A percentile compares a stretch with the other conserved stretches of the same genome.
phyloP scores from a whole-genome alignment of 177 flowering plant genomes.

The Vitis hybrid region DNA sequence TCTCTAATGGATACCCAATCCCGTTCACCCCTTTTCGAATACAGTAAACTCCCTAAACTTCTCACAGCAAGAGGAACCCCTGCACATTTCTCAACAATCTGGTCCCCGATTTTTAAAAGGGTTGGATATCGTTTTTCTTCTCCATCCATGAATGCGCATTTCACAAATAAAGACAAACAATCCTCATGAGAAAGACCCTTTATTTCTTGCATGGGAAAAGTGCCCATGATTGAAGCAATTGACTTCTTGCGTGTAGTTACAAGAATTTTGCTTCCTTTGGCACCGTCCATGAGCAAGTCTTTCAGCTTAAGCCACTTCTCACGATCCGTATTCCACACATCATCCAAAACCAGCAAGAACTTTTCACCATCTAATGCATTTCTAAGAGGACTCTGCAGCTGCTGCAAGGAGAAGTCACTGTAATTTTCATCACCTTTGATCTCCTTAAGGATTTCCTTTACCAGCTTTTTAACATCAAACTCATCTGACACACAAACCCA shows the following conservation, averaged over 20 bases:
- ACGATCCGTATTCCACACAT: slow-evolving; percentile 7
- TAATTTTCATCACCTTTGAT: neutral
- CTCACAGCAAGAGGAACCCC: slow-evolving; percentile 16
- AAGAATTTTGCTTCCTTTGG: neutral
- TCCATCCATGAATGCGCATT: slow-evolving; percentile 1
- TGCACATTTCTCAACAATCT: slow-evolving; percentile 6
- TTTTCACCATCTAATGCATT: neutral
- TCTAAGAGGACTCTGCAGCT: neutral
- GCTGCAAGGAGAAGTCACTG: neutral
- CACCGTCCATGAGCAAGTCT: neutral
- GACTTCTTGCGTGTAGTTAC: slow-evolving; percentile 4
- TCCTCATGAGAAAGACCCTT: neutral
- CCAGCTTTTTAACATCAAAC: neutral
- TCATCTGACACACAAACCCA: slow-evolving; percentile 18
- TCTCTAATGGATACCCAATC: neutral
- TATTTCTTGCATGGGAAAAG: neutral
- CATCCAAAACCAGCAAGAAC: slow-evolving; percentile 8
- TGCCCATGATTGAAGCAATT: slow-evolving; percentile 5
- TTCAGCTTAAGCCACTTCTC: neutral
- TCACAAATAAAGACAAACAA: neutral
- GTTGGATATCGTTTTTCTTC: neutral
- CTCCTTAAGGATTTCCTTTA: neutral
- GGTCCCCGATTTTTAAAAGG: slow-evolving; percentile 2
- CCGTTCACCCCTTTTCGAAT: neutral
- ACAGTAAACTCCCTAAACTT: slow-evolving; percentile 4